Evolutionary conservation across 805 yeast species (phyloP).

Genomic region (Brettanomyces anomalus): DNA sequence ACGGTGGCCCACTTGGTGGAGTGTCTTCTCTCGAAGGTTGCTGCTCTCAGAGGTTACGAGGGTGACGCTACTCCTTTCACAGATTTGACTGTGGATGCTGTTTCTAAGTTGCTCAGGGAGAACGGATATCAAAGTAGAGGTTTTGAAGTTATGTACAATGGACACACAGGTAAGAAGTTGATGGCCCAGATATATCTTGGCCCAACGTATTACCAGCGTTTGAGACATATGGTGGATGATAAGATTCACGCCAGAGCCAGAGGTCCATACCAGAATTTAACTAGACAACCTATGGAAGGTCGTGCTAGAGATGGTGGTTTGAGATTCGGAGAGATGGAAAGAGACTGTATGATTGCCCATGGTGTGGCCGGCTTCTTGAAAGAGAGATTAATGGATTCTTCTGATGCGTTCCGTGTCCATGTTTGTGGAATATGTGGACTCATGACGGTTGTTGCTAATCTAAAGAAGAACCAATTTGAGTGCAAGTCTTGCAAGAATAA

Average conservation of each 20-base stretch:
- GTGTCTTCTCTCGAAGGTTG: constrained; percentile 91
- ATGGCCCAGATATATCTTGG: constrained; percentile 99
- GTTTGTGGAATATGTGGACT: constrained; percentile 98
- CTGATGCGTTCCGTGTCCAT: constrained; percentile 97
- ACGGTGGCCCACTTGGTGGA: constrained; percentile 99
- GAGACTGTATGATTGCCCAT: constrained; percentile 99
- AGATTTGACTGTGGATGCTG: constrained; percentile 96
- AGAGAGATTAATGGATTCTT: constrained; percentile 97
- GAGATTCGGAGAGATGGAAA: constrained; percentile 99
- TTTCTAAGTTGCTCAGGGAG: constrained; percentile 83
- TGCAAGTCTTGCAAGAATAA: constrained; percentile 98
- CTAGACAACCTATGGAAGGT: constrained; percentile 99
- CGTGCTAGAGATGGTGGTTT: constrained; percentile 98
- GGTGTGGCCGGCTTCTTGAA: constrained; percentile 98
- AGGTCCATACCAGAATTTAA: constrained; percentile 96
- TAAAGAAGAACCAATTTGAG: constrained; percentile 96
- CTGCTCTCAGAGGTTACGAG: constrained; percentile 89
- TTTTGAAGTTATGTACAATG: constrained; percentile 96
- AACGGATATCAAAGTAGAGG: constrained; percentile 98
- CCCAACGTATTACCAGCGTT: constrained; percentile 98
- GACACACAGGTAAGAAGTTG: constrained; percentile 96
- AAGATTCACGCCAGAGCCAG: constrained; percentile 98
- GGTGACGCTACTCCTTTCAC: constrained; percentile 99
- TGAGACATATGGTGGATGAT: constrained; percentile 99
- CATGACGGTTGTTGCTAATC: constrained; percentile 95